Conservation (phyloP, 1,284 basidiomycete genomes). For the Phlebopus sp. region DNA sequence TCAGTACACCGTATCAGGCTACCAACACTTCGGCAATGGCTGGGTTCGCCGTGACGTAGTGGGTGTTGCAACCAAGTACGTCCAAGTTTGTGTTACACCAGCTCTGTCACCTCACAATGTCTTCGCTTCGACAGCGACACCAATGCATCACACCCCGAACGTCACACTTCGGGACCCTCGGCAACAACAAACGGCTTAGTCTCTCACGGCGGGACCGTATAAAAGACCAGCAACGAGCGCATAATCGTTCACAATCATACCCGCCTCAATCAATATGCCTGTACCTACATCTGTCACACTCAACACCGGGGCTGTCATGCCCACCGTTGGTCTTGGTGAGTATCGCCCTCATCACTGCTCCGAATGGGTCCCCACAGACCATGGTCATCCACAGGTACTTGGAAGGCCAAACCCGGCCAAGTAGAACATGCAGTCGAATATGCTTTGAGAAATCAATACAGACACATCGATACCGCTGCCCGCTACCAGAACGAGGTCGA, state of each 20-base stretch:
- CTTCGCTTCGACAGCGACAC: too few species aligned
- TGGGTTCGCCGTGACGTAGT: too few species aligned
- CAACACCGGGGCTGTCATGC: conserved; percentile 74
- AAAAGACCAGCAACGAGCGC: too few species aligned
- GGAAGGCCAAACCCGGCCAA: conserved; percentile 67
- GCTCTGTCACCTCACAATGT: too few species aligned
- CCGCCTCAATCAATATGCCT: conserved; percentile 40
- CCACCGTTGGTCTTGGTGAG: conserved; percentile 72
- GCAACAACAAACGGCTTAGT: too few species aligned
- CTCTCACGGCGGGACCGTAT: too few species aligned
- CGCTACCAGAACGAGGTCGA: conserved; percentile 59
- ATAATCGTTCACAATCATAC: background rate
- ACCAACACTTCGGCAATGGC: too few species aligned
- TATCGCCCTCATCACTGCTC: background rate
- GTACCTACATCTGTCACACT: conserved; percentile 52
- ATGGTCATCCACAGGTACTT: conserved; percentile 55
- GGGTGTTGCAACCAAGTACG: too few species aligned
- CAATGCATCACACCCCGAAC: too few species aligned
- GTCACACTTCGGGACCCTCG: too few species aligned
- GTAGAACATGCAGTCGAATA: conserved; percentile 69
- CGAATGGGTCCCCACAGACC: background rate
- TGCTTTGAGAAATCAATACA: conserved; percentile 74
- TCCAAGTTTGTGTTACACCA: too few species aligned
- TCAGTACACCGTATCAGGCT: too few species aligned
- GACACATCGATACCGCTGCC: conserved; percentile 64